These are phyloP conservation scores for Candida coquimbonensis DNA, from an alignment of 805 yeast species.

Conservation along the genomic window DNA sequence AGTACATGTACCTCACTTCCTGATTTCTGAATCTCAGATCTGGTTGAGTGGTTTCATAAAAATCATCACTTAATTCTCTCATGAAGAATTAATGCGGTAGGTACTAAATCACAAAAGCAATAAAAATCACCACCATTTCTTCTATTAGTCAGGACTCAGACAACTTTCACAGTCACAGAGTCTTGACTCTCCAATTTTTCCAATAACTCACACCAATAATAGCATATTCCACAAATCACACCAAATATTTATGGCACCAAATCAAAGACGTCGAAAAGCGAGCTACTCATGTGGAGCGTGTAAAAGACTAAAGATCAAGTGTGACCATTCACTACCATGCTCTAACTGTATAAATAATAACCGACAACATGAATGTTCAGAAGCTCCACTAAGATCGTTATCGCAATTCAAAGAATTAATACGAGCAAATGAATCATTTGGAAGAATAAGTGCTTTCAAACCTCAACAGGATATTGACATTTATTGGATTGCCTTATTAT, in stretches of 20 bases:
- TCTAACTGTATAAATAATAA: conserved; percentile 11
- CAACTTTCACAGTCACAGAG: too few species aligned
- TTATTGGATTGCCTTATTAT: conserved; percentile 8
- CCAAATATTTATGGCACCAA: background rate
- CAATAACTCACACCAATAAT: background rate
- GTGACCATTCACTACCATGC: conserved; percentile 17
- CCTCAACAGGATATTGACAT: conserved; percentile 6
- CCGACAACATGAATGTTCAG: conserved; percentile 13
- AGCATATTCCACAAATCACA: too few species aligned
- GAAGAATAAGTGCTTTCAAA: conserved; percentile 2
- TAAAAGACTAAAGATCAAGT: conserved; percentile 13
- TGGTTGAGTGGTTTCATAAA: too few species aligned
- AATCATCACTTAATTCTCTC: too few species aligned
- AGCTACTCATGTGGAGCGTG: conserved; percentile 17
- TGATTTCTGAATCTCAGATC: too few species aligned
- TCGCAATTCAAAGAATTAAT: conserved; percentile 16
- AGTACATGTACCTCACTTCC: too few species aligned
- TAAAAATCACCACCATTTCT: too few species aligned
- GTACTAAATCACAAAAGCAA: too few species aligned
- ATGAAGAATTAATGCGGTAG: too few species aligned
- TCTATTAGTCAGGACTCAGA: too few species aligned
- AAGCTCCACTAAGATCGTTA: conserved; percentile 10
- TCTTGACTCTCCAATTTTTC: too few species aligned
- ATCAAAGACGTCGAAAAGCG: conserved; percentile 10
- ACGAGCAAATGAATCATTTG: conserved; percentile 14